Conservation (phyloP, 352 stramenopile genomes). For the Globisporangium emineosum region DNA sequence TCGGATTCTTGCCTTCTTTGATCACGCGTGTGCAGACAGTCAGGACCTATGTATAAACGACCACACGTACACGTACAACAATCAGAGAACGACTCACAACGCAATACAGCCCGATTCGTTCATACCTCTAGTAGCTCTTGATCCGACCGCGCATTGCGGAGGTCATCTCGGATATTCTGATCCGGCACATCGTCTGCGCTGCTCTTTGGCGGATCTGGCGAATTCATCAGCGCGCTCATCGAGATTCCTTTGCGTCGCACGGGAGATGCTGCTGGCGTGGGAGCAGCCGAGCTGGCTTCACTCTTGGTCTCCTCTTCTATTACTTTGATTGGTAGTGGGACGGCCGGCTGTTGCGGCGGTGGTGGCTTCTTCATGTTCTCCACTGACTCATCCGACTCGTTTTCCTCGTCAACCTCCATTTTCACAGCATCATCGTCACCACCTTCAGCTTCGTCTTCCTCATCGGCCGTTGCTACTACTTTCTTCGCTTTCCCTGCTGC, state of each 20-base stretch:
- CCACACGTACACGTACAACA: neutral
- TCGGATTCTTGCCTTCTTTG: constrained; percentile 51
- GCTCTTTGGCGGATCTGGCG: constrained; percentile 19
- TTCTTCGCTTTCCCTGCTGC: constrained; percentile 5
- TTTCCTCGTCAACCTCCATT: constrained; percentile 19
- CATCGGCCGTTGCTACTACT: constrained; percentile 21
- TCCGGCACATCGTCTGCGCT: constrained; percentile 37
- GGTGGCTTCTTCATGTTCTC: constrained; percentile 17
- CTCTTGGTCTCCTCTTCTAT: constrained; percentile 22
- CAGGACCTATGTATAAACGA: constrained; percentile 30
- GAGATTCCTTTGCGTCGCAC: constrained; percentile 45
- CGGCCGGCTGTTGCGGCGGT: neutral
- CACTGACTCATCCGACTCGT: neutral
- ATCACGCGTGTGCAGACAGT: constrained; percentile 52
- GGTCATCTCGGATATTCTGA: constrained; percentile 43
- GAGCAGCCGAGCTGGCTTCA: constrained; percentile 22
- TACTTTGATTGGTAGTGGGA: constrained; percentile 2
- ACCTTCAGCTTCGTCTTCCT: neutral
- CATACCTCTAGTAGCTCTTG: constrained; percentile 52
- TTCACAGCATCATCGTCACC: constrained; percentile 6
- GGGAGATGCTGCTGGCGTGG: constrained; percentile 36
- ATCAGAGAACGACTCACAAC: neutral
- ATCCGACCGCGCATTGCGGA: constrained; percentile 24
- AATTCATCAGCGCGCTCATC: constrained; percentile 57
- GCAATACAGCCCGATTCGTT: neutral